Conservation (phyloP, 306 rosid genomes). For the Rosa multiflora region DNA sequence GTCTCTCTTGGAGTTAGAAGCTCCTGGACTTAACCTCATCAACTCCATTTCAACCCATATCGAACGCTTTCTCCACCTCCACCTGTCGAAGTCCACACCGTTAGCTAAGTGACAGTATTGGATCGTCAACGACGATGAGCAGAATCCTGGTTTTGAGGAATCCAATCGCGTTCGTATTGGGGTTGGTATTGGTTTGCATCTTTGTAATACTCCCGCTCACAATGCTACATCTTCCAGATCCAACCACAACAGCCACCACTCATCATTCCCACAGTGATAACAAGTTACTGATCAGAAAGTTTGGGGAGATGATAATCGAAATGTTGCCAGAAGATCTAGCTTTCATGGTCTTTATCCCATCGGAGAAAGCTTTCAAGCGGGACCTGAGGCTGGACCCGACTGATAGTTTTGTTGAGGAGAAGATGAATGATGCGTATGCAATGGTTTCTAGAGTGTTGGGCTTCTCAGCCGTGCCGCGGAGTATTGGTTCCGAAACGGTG, state of each 20-base stretch:
- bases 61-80: neutral
- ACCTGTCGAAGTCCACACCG: neutral
- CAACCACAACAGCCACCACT: constrained; percentile 30
- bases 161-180: constrained; percentile 44
- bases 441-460: constrained; percentile 63
- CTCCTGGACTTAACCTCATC: neutral
- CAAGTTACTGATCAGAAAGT: constrained; percentile 30
- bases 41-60: neutral
- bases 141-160: constrained; percentile 41
- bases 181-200: constrained; percentile 47
- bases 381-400: constrained; percentile 50
- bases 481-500: constrained; percentile 42
- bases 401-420: constrained; percentile 48
- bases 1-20: neutral
- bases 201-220: constrained; percentile 41
- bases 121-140: constrained; percentile 40
- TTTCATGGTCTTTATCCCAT: constrained; percentile 78
- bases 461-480: constrained; percentile 69
- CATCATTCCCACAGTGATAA: constrained; percentile 3
- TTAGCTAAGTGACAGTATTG: neutral
- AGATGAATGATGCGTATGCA: constrained; percentile 64
- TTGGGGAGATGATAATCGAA: constrained; percentile 76
- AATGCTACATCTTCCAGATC: constrained; percentile 63
- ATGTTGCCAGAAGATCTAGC: constrained; percentile 85
- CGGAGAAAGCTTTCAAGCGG: constrained; percentile 68